Evolutionary conservation across 2,329 filamentous ascomycete species (phyloP).

Genomic region (Hymenoscyphus repandus): DNA sequence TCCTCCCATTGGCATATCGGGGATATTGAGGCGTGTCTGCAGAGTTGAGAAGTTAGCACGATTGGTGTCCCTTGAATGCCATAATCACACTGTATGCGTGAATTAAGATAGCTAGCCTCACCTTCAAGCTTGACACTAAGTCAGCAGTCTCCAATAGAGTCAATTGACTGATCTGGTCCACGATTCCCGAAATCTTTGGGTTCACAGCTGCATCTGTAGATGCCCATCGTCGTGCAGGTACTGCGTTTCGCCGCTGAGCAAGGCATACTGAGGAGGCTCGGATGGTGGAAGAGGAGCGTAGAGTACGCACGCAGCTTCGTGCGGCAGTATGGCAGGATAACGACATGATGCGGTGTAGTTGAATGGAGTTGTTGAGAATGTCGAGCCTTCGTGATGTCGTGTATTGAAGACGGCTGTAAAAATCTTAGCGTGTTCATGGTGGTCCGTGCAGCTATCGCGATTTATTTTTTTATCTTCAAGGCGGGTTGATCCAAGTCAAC

Average conservation of each 20-base stretch:
- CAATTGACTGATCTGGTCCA: conserved; percentile 98
- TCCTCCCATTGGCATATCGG: conserved; percentile 90
- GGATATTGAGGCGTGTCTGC: conserved; percentile 91
- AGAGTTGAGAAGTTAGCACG: conserved; percentile 16
- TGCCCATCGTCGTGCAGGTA: conserved; percentile 71
- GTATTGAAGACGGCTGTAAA: conserved; percentile 12
- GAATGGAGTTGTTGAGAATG: conserved; percentile 4
- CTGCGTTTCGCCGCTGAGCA: conserved; percentile 41
- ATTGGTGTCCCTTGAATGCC: background rate
- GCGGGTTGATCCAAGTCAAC: conserved; percentile 1
- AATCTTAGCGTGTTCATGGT: conserved; percentile 10
- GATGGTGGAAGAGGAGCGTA: conserved; percentile 45
- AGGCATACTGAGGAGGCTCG: conserved; percentile 41
- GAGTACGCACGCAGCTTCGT: conserved; percentile 58
- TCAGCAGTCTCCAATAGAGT: conserved; percentile 96
- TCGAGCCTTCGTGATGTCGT: conserved; percentile 5
- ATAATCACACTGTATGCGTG: background rate
- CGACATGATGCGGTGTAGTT: conserved; percentile 46
- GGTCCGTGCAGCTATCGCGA: conserved; percentile 8
- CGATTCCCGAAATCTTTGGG: conserved; percentile 90
- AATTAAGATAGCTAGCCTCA: conserved; percentile 35
- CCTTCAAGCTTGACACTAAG: conserved; percentile 91
- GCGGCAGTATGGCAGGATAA: conserved; percentile 58
- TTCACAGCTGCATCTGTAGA: conserved; percentile 72
- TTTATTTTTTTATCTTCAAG: conserved; percentile 5